A percentile compares a stretch with the other conserved stretches of the same genome.
These are phyloP conservation scores for Amphicarpaea edgeworthii DNA, from an alignment of 306 rosid species.

Conservation along the genomic window DNA sequence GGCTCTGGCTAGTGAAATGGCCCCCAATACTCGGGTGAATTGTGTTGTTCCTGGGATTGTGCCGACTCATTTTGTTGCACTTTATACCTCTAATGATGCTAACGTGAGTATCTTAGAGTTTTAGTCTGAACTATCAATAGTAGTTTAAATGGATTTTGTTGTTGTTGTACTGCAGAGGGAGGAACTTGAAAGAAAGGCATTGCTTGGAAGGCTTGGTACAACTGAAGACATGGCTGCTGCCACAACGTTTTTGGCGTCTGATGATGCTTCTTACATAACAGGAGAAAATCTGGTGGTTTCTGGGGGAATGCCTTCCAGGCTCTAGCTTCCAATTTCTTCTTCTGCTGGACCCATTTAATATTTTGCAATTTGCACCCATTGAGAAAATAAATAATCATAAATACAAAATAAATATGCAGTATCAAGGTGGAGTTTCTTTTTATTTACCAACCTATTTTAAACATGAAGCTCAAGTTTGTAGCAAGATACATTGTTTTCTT, in stretches of 20 bases:
- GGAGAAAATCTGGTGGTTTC: conserved; percentile 90
- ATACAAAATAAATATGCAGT: too few species aligned
- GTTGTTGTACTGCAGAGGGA: conserved; percentile 58
- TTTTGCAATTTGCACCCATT: not conserved
- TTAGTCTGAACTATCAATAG: not conserved
- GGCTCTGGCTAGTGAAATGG: conserved; percentile 87
- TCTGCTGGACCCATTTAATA: not conserved
- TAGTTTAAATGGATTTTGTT: not conserved
- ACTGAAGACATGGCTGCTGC: conserved; percentile 86
- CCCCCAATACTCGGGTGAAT: conserved; percentile 76
- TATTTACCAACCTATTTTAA: not conserved
- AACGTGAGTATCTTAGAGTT: conserved; percentile 53
- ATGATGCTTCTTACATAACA: conserved; percentile 87
- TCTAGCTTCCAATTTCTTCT: conserved; percentile 48
- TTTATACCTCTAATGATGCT: conserved; percentile 50
- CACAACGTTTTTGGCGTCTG: conserved; percentile 78
- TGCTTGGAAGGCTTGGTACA: conserved; percentile 75
- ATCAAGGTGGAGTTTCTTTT: too few species aligned
- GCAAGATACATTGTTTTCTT: not conserved
- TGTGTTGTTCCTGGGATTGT: conserved; percentile 90
- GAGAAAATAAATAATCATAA: not conserved
- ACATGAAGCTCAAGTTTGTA: not conserved
- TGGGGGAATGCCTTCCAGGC: conserved; percentile 85
- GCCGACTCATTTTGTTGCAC: conserved; percentile 76
- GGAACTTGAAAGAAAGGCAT: conserved; percentile 56